Evolutionary conservation across 352 stramenopile genomes (phyloP).

Genomic region (Peronospora destructor): DNA sequence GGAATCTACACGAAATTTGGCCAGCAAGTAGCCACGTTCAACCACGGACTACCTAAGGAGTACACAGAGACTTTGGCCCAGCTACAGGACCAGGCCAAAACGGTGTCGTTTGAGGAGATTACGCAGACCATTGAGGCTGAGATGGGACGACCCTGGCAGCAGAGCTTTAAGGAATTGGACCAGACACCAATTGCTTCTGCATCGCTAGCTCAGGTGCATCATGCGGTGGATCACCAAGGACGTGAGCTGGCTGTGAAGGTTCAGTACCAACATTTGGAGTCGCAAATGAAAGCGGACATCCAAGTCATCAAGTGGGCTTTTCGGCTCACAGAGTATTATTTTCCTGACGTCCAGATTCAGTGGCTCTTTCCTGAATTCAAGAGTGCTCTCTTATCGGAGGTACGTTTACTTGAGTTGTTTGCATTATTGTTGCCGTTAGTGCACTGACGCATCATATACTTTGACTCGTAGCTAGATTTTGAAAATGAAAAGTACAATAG

Average conservation of each 20-base stretch:
- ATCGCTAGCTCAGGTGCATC: constrained; percentile 94
- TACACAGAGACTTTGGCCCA: constrained; percentile 88
- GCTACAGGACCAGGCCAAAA: constrained; percentile 90
- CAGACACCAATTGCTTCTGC: constrained; percentile 90
- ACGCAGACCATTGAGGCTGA: constrained; percentile 54
- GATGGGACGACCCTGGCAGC: constrained; percentile 56
- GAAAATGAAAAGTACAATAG: constrained; percentile 80
- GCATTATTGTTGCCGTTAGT: not conserved
- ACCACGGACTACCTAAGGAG: constrained; percentile 92
- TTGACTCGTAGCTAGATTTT: constrained; percentile 67
- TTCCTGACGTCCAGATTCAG: constrained; percentile 86
- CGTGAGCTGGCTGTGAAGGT: constrained; percentile 94
- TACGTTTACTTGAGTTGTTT: constrained; percentile 12
- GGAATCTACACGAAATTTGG: constrained; percentile 97
- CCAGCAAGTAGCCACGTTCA: constrained; percentile 95
- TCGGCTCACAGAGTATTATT: constrained; percentile 67
- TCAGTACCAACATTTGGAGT: constrained; percentile 86
- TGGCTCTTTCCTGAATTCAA: constrained; percentile 97
- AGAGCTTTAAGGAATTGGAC: constrained; percentile 90
- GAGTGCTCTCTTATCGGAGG: constrained; percentile 56
- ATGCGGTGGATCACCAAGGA: constrained; percentile 83
- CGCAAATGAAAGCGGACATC: constrained; percentile 73
- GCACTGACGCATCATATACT: not conserved
- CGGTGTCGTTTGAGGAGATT: constrained; percentile 43
- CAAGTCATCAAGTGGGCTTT: constrained; percentile 61